Evolutionary conservation across 2,329 filamentous ascomycete genomes (phyloP).

Genomic region (Sclerotinia trifoliorum): DNA sequence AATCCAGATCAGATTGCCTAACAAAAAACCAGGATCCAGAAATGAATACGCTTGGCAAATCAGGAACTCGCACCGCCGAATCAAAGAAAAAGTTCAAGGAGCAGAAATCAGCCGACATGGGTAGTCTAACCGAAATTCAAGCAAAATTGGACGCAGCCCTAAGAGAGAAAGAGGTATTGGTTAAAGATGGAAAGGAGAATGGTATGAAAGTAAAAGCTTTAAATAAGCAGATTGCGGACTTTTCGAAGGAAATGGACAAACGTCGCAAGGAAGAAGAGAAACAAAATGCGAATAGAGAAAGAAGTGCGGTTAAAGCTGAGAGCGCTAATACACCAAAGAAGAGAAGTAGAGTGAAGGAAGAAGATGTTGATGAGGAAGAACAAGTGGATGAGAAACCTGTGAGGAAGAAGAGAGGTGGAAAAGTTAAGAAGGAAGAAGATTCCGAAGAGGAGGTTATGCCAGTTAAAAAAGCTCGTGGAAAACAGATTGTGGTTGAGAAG

Average conservation of each 20-base stretch:
- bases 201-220: slow-evolving; percentile 36
- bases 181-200: slow-evolving; percentile 21
- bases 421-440: slow-evolving; percentile 19
- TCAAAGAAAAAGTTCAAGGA: slow-evolving; percentile 32
- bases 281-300: not conserved
- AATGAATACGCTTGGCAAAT: slow-evolving; percentile 39
- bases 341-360: slow-evolving; percentile 20
- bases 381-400: slow-evolving; percentile 18
- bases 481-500: slow-evolving; percentile 8
- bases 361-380: slow-evolving; percentile 23
- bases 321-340: slow-evolving; percentile 29
- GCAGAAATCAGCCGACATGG: slow-evolving; percentile 25
- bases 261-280: slow-evolving; percentile 14
- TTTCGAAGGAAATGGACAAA: not conserved
- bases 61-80: slow-evolving; percentile 32
- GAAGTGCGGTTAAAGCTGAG: not conserved
- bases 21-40: slow-evolving; percentile 37
- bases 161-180: not conserved
- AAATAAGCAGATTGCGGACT: slow-evolving; percentile 32
- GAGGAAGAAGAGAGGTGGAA: slow-evolving; percentile 15
- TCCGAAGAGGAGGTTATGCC: slow-evolving; percentile 30
- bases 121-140: slow-evolving; percentile 27
- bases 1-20: not conserved
- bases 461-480: slow-evolving; percentile 36
- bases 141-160: slow-evolving; percentile 23